A percentile compares a stretch with the other conserved stretches of the same genome.
Evolutionary conservation across 768 basidiomycete genomes (phyloP).

Genomic region (Lactarius sp.): DNA sequence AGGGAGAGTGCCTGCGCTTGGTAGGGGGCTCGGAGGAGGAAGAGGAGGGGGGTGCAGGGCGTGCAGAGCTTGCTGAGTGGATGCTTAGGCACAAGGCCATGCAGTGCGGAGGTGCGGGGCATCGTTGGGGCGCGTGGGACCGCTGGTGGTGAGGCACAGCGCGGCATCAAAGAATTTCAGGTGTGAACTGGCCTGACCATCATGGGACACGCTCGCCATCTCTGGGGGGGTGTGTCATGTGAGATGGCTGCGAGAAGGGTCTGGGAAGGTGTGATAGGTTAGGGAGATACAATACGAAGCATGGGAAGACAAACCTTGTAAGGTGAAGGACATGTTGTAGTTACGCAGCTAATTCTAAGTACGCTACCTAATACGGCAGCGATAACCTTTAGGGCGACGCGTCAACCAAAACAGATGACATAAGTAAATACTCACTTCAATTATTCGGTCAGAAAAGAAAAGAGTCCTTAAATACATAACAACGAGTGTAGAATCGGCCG

Average conservation of each 20-base stretch:
- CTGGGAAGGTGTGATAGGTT: not conserved
- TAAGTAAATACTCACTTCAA: no score
- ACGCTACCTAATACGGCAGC: no score
- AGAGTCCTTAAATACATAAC: no score
- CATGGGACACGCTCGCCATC: not conserved
- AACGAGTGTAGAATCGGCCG: no score
- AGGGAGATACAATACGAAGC: no score
- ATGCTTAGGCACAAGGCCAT: slow-evolving; percentile 11
- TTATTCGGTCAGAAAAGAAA: no score
- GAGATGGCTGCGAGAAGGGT: slow-evolving; percentile 16
- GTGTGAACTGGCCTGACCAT: not conserved
- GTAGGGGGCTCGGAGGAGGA: not conserved
- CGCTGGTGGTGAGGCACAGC: slow-evolving; percentile 9
- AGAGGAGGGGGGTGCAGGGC: not conserved
- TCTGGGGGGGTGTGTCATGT: not conserved
- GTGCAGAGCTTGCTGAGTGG: slow-evolving; percentile 2
- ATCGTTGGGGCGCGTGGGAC: slow-evolving; percentile 10
- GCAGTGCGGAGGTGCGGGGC: slow-evolving; percentile 7
- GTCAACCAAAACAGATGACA: no score
- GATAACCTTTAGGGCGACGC: no score
- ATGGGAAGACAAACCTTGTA: no score
- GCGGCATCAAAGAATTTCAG: slow-evolving; percentile 15
- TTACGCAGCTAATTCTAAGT: no score
- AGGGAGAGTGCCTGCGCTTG: slow-evolving; percentile 18
- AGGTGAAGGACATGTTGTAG: no score